These are phyloP conservation scores for Beauveria australis DNA, from an alignment of 2,329 filamentous ascomycete genomes.

Conservation along the genomic window DNA sequence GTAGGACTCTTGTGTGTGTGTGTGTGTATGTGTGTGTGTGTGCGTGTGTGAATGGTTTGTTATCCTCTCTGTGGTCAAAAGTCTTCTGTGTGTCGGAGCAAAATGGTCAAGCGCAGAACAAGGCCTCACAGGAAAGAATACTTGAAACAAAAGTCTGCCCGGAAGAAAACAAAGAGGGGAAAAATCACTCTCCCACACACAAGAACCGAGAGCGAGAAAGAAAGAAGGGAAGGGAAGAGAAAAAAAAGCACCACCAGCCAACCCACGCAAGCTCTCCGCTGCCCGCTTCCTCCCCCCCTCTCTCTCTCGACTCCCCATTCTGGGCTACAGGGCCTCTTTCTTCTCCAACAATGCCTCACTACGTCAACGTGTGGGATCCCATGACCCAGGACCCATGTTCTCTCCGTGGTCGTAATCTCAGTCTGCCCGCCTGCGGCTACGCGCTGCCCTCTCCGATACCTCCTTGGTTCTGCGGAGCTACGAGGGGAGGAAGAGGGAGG, in stretches of 20 bases:
- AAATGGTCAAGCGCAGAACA: too few relatives aligned
- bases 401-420: neutral
- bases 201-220: neutral
- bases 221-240: neutral
- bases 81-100: too few relatives aligned
- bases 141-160: too few relatives aligned
- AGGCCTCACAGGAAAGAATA: too few relatives aligned
- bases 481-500: neutral
- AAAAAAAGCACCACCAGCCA: neutral
- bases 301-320: neutral
- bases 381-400: conserved; percentile 5
- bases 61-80: neutral
- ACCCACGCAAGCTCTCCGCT: neutral
- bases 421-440: neutral
- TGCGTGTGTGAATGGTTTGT: neutral
- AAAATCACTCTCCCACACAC: neutral
- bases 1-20: neutral
- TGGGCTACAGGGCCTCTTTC: neutral
- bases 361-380: conserved; percentile 4
- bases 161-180: neutral
- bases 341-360: conserved; percentile 1
- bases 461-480: neutral
- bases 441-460: neutral
- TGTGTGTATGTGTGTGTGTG: neutral
- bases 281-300: neutral